Evolutionary conservation across 129 eudicot genomes (phyloP).

Genomic region (Deinandra increscens): DNA sequence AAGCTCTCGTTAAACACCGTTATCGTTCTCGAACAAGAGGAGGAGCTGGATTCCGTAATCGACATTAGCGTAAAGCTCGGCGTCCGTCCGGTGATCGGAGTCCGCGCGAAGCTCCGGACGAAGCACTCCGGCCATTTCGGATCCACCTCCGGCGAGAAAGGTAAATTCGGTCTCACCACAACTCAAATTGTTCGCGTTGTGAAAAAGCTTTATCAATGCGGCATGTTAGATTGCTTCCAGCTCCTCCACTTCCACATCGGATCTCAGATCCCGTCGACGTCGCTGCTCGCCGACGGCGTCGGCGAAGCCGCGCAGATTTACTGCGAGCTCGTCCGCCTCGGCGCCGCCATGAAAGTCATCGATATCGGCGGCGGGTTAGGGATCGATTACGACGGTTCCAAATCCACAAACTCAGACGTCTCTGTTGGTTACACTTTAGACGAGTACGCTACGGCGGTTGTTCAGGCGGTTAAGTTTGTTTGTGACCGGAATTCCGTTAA

Average conservation of each 20-base stretch:
- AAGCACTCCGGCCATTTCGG: slow-evolving; percentile 98
- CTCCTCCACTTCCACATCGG: slow-evolving; percentile 95
- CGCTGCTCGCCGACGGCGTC: slow-evolving; percentile 77
- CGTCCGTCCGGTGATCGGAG: slow-evolving; percentile 73
- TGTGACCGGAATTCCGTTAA: slow-evolving; percentile 71
- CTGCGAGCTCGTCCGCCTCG: slow-evolving; percentile 78
- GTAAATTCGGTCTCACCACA: slow-evolving; percentile 93
- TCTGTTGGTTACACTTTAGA: slow-evolving; percentile 73
- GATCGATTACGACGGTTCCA: slow-evolving; percentile 93
- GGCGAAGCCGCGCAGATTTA: slow-evolving; percentile 87
- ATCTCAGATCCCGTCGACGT: slow-evolving; percentile 88
- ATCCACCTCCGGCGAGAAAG: slow-evolving; percentile 93
- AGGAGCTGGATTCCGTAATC: slow-evolving; percentile 75
- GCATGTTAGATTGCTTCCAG: slow-evolving; percentile 89
- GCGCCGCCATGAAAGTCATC: slow-evolving; percentile 74
- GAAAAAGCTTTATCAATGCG: slow-evolving; percentile 55
- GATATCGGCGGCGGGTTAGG: slow-evolving; percentile 98
- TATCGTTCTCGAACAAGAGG: slow-evolving; percentile 89
- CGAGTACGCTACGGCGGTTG: slow-evolving; percentile 91
- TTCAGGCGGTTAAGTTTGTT: slow-evolving; percentile 54
- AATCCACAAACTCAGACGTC: slow-evolving; percentile 66
- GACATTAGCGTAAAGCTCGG: slow-evolving; percentile 60
- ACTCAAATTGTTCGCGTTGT: slow-evolving; percentile 79
- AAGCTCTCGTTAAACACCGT: slow-evolving; percentile 69
- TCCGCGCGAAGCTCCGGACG: slow-evolving; percentile 98